These are phyloP conservation scores for Ascochyta koolunga DNA, from an alignment of 2,329 filamentous ascomycete genomes.

Conservation along the genomic window DNA sequence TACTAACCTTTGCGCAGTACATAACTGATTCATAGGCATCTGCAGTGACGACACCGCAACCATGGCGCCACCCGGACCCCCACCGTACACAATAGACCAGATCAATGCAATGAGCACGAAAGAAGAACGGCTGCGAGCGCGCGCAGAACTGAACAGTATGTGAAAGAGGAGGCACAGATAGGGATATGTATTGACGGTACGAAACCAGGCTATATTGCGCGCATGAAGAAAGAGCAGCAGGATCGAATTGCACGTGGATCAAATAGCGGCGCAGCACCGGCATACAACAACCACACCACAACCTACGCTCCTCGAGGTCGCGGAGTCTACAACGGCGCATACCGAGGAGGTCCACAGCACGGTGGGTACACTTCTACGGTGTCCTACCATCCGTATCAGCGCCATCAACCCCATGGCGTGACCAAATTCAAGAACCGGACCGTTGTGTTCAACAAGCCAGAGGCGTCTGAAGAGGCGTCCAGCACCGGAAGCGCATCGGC, in stretches of 20 bases:
- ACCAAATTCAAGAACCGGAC: constrained; percentile 21
- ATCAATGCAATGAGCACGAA: constrained; percentile 32
- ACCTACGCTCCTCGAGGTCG: constrained; percentile 4
- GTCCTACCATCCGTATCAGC: constrained; percentile 32
- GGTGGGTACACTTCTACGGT: constrained; percentile 17
- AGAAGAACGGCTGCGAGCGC: constrained; percentile 26
- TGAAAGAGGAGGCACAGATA: constrained; percentile 15
- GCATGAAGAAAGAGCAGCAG: constrained; percentile 29
- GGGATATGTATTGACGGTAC: constrained; percentile 15
- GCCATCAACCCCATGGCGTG: constrained; percentile 9
- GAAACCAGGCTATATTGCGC: constrained; percentile 25
- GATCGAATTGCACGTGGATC: constrained; percentile 14
- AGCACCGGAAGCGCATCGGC: not conserved
- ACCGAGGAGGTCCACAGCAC: constrained; percentile 8
- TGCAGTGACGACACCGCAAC: constrained; percentile 7
- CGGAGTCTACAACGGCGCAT: not conserved
- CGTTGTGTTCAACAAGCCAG: constrained; percentile 19
- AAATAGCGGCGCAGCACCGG: not conserved
- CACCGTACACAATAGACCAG: constrained; percentile 34
- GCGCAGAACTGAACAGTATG: constrained; percentile 37
- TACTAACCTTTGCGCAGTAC: constrained; percentile 15
- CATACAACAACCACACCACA: not conserved
- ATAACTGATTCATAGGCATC: constrained; percentile 10
- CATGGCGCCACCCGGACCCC: constrained; percentile 33
- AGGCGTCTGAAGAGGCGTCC: constrained; percentile 3